phyloP scores from a whole-genome alignment of 148 eudicot genomes.

The Rhododendron vialii region DNA sequence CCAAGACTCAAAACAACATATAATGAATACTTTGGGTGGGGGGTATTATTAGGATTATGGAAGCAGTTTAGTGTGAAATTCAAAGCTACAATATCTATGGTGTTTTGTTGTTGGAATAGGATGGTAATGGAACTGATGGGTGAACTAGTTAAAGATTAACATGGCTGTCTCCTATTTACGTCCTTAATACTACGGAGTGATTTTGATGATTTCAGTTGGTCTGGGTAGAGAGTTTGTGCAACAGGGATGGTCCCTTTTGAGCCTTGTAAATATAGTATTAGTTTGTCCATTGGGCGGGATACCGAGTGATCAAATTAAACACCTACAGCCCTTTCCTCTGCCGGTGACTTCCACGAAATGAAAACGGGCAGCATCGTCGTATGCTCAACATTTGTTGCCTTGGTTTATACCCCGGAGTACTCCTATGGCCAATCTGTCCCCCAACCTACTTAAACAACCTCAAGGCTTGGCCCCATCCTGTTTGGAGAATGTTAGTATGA shows the following conservation, averaged over 20 bases:
- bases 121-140: background rate
- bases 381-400: background rate
- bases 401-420: background rate
- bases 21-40: background rate
- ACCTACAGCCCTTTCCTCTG: no score
- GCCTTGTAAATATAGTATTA: no score
- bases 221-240: background rate
- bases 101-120: background rate
- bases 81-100: background rate
- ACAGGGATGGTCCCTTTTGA: no score
- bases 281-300: no score
- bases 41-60: background rate
- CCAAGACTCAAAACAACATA: conserved; percentile 2
- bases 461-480: no score
- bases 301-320: no score
- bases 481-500: no score
- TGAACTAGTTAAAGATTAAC: background rate
- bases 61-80: background rate
- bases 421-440: background rate
- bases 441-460: background rate
- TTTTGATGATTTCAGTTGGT: background rate
- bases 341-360: background rate
- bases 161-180: no score
- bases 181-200: no score
- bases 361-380: background rate